Conservation (phyloP, 768 basidiomycete species). For the Termitomyces sp. region DNA sequence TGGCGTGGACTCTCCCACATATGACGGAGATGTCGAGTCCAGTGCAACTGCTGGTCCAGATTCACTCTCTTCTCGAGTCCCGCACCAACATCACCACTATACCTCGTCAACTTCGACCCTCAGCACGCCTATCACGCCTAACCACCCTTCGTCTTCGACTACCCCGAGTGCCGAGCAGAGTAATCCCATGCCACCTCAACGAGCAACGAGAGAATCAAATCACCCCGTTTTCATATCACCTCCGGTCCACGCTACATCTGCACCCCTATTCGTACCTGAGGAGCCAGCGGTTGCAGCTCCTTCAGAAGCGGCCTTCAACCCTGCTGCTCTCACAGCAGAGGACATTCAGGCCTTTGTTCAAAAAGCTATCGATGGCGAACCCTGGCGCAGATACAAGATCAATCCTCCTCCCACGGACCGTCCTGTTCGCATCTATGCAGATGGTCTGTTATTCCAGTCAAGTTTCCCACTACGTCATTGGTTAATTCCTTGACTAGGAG, state of each 20-base stretch:
- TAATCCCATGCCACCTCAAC: conserved; percentile 17
- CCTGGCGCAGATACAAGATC: conserved; percentile 70
- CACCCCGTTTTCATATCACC: conserved; percentile 31
- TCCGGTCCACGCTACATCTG: conserved; percentile 20
- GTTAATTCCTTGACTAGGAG: conserved; percentile 44
- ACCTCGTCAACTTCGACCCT: conserved; percentile 52
- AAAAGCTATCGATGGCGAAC: conserved; percentile 68
- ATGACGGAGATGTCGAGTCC: conserved; percentile 87
- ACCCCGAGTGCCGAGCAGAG: conserved; percentile 20
- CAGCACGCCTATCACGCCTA: conserved; percentile 33
- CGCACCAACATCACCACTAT: conserved; percentile 30
- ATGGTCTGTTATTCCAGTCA: conserved; percentile 50
- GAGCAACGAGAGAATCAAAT: conserved; percentile 17
- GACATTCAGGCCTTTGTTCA: conserved; percentile 78
- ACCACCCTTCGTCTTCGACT: conserved; percentile 18
- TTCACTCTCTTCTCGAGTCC: conserved; percentile 23
- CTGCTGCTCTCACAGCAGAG: conserved; percentile 62
- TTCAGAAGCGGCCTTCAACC: conserved; percentile 44
- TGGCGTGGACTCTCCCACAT: conserved; percentile 80
- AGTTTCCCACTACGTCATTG: conserved; percentile 23
- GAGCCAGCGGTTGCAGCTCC: conserved; percentile 38
- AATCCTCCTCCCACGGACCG: conserved; percentile 77
- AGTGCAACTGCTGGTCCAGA: conserved; percentile 58
- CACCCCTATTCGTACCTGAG: conserved; percentile 25
- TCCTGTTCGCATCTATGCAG: conserved; percentile 89